Evolutionary conservation across 192 early-diverging fungal genomes (phyloP), one percentile per base, ranked within the genome.

Genomic region (Coemansia sp.): DNA sequence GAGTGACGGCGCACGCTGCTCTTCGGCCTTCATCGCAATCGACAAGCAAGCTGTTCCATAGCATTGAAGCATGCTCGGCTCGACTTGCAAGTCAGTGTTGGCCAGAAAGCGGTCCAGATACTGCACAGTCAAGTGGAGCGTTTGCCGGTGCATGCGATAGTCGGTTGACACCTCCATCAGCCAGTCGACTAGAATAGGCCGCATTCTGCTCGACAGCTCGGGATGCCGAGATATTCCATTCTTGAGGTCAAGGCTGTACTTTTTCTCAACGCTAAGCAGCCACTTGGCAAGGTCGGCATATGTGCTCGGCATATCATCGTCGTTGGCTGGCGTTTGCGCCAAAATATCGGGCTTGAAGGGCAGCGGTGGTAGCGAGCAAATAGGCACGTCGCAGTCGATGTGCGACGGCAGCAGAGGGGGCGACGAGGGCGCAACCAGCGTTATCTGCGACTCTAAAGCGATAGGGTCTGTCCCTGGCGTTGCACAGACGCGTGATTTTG

Each of bases 111-210:
- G 81, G 61, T 86, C 85, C 40, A 86, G 52, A 29, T 71, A 79
- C 71, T 84, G 78, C 16, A 86, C 76, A 0, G 82, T 70, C 72
- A 84, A 49, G 51, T 86, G 82, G 20, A 86, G 66, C 22, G 85
- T 86, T 65, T 84, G 70, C 15, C 85, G 65, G 65, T 86, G 78
- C 71, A 83, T 74, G 63, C 79, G 77, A 66, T 80, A 84, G 70
- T 87, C 84, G 10, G 84, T 74, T 3, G 75, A 80, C 6, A 85
- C 84, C 70, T 87, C 86, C 68, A 83, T 72, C 51, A 87, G 77
- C 86, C 86, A 87, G 68, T 87, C 86, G 3, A 87, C 76, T 12
- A 87, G 76, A 60, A 87, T 86, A 13, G 86, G 84, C 51, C 86
- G 84, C 84, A 87, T 86, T 46, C 78, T 61, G 3, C 51, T 68